phyloP scores from a whole-genome alignment of 345 rosid species.

The Firmiana major region DNA sequence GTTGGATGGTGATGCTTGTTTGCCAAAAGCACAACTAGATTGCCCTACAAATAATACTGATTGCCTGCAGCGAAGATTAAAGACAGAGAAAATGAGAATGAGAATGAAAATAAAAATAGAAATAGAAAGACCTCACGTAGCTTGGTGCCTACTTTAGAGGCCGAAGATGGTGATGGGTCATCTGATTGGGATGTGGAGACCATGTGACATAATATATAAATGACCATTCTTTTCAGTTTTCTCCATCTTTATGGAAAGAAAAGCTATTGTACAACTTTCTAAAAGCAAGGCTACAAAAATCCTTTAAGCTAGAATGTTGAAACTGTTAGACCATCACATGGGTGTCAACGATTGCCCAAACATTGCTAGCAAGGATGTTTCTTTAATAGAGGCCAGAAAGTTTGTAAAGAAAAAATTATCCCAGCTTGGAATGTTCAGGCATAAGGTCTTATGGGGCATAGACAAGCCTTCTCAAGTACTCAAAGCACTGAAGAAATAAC shows the following conservation, averaged over 20 bases:
- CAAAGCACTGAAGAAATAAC: constrained; percentile 2
- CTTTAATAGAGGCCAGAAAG: constrained; percentile 15
- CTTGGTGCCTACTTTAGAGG: constrained; percentile 17
- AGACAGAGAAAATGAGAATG: background rate
- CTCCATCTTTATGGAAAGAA: constrained; percentile 11
- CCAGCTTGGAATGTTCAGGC: background rate
- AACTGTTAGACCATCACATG: constrained; percentile 12
- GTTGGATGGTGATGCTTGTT: constrained; percentile 7
- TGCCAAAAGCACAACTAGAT: background rate
- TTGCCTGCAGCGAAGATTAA: background rate
- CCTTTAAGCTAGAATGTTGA: constrained; percentile 5
- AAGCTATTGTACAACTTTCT: constrained; percentile 30
- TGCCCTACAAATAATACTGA: background rate
- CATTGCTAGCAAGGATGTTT: background rate
- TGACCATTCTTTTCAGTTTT: background rate
- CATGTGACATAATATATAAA: constrained; percentile 24
- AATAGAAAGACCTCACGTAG: background rate
- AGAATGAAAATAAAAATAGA: background rate
- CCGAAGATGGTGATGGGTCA: constrained; percentile 28
- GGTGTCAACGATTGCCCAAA: background rate
- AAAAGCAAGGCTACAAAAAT: constrained; percentile 18
- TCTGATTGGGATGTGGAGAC: constrained; percentile 20
- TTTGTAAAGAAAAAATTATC: background rate
- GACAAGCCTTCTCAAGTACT: constrained; percentile 9
- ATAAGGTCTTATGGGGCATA: background rate